Conservation (phyloP, 371 early-diverging fungal genomes). For the Choanephora cucurbitarum region DNA sequence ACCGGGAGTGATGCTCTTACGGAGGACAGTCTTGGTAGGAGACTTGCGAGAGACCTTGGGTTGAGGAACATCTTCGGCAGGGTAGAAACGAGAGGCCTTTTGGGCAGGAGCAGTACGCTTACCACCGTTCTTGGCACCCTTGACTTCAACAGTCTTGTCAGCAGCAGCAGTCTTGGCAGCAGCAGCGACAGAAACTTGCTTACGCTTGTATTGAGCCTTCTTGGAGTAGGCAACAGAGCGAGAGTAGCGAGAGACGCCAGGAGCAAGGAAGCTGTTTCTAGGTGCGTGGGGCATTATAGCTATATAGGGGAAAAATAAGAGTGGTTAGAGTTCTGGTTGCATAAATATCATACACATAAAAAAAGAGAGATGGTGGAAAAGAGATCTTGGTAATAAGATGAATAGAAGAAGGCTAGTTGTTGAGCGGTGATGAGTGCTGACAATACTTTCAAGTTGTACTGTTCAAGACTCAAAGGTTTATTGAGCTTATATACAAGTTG, state of each 20-base stretch:
- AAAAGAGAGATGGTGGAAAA: too few relatives aligned
- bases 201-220: conserved; percentile 83
- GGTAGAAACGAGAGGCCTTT: conserved; percentile 81
- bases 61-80: conserved; percentile 79
- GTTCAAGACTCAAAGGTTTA: too few relatives aligned
- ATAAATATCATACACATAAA: too few relatives aligned
- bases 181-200: conserved; percentile 56
- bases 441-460: too few relatives aligned
- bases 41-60: conserved; percentile 86
- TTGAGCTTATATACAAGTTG: too few relatives aligned
- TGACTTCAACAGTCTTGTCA: conserved; percentile 71
- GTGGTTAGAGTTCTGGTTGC: too few relatives aligned
- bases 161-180: conserved; percentile 53
- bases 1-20: conserved; percentile 92
- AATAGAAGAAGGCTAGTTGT: too few relatives aligned
- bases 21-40: conserved; percentile 71
- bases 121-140: conserved; percentile 83
- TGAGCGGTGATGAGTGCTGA: too few relatives aligned
- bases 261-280: conserved; percentile 75
- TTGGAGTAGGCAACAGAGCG: conserved; percentile 79
- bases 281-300: conserved; percentile 61
- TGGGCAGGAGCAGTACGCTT: conserved; percentile 71
- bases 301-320: neutral
- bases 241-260: conserved; percentile 81
- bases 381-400: too few relatives aligned